Evolutionary conservation across 2,329 filamentous ascomycete genomes (phyloP), one percentile per base, ranked within the genome.

Genomic region (Raffaelea ambrosiae): DNA sequence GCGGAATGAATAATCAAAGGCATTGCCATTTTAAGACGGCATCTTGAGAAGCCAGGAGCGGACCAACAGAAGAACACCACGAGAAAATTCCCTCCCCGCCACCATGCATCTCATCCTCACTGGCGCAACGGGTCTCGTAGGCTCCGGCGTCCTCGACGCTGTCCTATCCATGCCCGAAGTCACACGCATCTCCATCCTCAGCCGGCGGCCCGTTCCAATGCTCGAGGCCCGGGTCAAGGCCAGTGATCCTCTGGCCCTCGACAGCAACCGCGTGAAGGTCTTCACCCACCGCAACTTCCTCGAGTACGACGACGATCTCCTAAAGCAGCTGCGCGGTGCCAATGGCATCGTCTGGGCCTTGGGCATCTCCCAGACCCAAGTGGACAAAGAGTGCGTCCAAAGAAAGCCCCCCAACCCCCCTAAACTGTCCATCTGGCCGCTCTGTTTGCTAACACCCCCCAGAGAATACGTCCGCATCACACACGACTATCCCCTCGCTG

Each of bases 331-430:
- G 0, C 69, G 72, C 46, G 84, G 77, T 20, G 85, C 84, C 0
- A 66, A 74, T 8, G 84, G 81, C 2, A 84, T 80, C 50, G 81
- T 89, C 1, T 90, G 86, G 86, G 84, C 86, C 0, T 69, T 84
- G 41, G 85, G 86, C 0, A 79, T 82, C 43, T 80, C 76, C 51
- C 75, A 81, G 57, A 77, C 62, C 11, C 65, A 73, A 38, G 82
- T 86, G 8, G 59, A 59, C 48, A 78, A 76, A 51, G 77, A 83
- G 74, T 82, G 26, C 26, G 26, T 7, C 26, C 26, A 29, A 29
- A 13, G 13, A 29, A 29, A 13, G 26, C 7, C 26, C 7, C 7
- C 7, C 26, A 29, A 13, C 7, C 26, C n/a, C n/a, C 7, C 26
- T 29, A 29, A 13, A 29, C 26, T 7, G 26, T 13, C 26, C 26